Percentiles rank a stretch among this genome's conserved stretches.
phyloP scores from a whole-genome alignment of 2,329 filamentous ascomycete genomes.

The Colletotrichum nymphaeae region DNA sequence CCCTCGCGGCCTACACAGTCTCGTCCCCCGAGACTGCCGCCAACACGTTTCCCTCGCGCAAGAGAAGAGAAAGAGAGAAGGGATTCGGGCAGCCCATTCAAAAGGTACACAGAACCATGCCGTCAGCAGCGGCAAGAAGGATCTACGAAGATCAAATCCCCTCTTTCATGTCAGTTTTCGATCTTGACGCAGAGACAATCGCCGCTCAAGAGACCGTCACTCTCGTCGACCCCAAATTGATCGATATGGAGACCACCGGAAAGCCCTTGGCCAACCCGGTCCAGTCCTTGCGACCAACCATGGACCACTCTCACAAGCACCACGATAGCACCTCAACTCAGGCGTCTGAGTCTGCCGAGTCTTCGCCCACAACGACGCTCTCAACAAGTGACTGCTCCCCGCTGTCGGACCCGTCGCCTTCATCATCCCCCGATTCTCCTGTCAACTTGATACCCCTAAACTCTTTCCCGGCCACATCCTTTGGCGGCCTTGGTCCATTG shows the following conservation, averaged over 20 bases:
- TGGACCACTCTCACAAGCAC: constrained; percentile 73
- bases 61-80: constrained; percentile 36
- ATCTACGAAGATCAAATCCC: constrained; percentile 78
- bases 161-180: constrained; percentile 81
- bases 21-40: constrained; percentile 34
- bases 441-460: constrained; percentile 78
- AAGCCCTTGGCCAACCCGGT: constrained; percentile 50
- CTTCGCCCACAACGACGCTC: constrained; percentile 92
- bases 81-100: constrained; percentile 31
- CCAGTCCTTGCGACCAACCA: constrained; percentile 50
- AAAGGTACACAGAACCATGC: constrained; percentile 59
- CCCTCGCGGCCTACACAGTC: constrained; percentile 23
- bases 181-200: constrained; percentile 69
- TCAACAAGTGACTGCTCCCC: constrained; percentile 94
- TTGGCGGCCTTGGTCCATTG: constrained; percentile 54
- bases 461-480: constrained; percentile 73
- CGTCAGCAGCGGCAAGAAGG: constrained; percentile 70
- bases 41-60: constrained; percentile 33
- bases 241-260: constrained; percentile 56
- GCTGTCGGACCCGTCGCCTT: constrained; percentile 89
- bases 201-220: constrained; percentile 65
- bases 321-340: constrained; percentile 83
- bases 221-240: constrained; percentile 64
- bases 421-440: constrained; percentile 91
- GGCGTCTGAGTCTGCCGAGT: constrained; percentile 86